Evolutionary conservation across 164 flowering plant genomes (phyloP).

Genomic region (Piper longum): DNA sequence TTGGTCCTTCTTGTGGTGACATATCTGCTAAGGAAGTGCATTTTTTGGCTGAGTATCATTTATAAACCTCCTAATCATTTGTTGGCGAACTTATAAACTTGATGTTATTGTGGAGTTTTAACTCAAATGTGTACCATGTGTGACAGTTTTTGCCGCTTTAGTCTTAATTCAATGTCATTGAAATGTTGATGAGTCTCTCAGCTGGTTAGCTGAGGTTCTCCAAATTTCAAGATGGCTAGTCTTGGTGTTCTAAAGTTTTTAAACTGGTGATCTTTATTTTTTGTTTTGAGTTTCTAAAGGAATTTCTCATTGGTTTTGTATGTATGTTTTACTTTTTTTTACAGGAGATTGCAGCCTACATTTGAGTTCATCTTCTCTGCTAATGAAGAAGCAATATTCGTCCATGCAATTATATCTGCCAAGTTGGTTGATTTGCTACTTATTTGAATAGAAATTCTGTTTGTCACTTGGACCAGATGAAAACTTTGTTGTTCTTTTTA

Average conservation of each 20-base stretch:
- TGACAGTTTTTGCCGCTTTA: no score
- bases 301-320: background rate
- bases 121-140: no score
- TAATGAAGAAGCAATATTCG: slow-evolving; percentile 77
- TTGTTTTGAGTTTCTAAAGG: background rate
- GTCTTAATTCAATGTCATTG: no score
- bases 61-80: no score
- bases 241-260: background rate
- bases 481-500: background rate
- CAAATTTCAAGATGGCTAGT: no score
- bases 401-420: slow-evolving; percentile 72
- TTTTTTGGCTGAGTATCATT: no score
- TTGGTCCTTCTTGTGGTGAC: no score
- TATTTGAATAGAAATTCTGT: background rate
- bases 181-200: no score
- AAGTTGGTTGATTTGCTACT: slow-evolving; percentile 42
- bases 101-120: no score
- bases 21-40: no score
- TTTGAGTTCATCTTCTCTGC: slow-evolving; percentile 86
- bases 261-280: background rate
- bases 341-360: slow-evolving; percentile 78
- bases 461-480: background rate
- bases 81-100: no score
- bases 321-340: slow-evolving; percentile 4
- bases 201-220: no score